Evolutionary conservation across 371 early-diverging fungal species (phyloP).

Genomic region (Apophysomyces variabilis): DNA sequence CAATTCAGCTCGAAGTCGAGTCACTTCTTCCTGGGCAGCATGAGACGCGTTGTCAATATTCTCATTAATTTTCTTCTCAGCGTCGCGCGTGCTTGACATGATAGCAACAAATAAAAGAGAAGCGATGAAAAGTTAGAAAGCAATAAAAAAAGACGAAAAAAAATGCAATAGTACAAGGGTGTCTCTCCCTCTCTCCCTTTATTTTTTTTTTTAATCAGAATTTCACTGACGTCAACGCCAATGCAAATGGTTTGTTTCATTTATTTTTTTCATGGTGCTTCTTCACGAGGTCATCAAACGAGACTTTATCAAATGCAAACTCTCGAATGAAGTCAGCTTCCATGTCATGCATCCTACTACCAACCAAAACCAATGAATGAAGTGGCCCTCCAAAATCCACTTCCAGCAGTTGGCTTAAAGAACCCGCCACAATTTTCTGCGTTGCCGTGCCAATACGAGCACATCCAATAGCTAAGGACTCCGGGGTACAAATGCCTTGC

Average conservation of each 20-base stretch:
- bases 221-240: slow-evolving; percentile 6
- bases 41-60: slow-evolving; percentile 33
- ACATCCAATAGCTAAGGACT: slow-evolving; percentile 92
- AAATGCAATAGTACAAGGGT: neutral
- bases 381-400: slow-evolving; percentile 96
- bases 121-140: neutral
- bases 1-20: slow-evolving; percentile 41
- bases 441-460: slow-evolving; percentile 90
- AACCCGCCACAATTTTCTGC: slow-evolving; percentile 88
- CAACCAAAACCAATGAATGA: slow-evolving; percentile 95
- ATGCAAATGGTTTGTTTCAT: neutral
- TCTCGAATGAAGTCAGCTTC: slow-evolving; percentile 90
- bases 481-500: slow-evolving; percentile 74
- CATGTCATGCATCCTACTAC: slow-evolving; percentile 90
- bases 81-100: slow-evolving; percentile 11
- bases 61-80: slow-evolving; percentile 22
- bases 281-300: slow-evolving; percentile 73
- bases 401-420: slow-evolving; percentile 79
- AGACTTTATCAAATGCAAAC: slow-evolving; percentile 72
- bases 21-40: slow-evolving; percentile 40
- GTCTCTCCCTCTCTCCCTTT: too few species aligned
- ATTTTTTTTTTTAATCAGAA: neutral
- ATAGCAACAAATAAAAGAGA: neutral
- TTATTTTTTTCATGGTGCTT: slow-evolving; percentile 48
- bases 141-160: neutral